Evolutionary conservation across 345 rosid genomes (phyloP).

Genomic region (Populus ilicifolia): DNA sequence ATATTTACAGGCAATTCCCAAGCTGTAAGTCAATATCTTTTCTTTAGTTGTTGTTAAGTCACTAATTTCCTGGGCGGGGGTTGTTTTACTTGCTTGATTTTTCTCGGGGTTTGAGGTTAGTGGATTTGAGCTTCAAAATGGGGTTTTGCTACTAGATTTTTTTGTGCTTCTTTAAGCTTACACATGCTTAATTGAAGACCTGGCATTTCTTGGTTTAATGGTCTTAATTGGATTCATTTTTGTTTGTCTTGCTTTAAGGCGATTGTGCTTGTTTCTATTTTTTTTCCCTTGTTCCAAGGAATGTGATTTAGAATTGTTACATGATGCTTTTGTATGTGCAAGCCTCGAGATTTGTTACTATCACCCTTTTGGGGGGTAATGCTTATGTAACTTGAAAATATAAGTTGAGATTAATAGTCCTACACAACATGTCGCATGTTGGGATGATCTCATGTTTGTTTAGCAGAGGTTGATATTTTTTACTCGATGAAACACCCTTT

Average conservation of each 20-base stretch:
- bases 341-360: too few species aligned
- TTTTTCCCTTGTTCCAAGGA: too few species aligned
- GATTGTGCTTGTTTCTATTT: too few species aligned
- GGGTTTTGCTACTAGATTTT: neutral
- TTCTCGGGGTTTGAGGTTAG: neutral
- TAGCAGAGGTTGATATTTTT: neutral
- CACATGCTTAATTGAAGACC: neutral
- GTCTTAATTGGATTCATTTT: neutral
- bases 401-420: neutral
- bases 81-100: neutral
- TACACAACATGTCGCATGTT: neutral
- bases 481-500: neutral
- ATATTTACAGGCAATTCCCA: constrained; percentile 14
- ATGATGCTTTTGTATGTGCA: too few species aligned
- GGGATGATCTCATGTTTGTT: too few species aligned
- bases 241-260: too few species aligned
- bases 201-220: neutral
- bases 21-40: constrained; percentile 20
- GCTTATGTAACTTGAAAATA: neutral
- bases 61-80: neutral
- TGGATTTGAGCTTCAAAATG: neutral
- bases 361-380: neutral
- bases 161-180: neutral
- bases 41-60: neutral
- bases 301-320: too few species aligned